Evolutionary conservation across 2,329 filamentous ascomycete species (phyloP).

Genomic region (Diaporthe sp.): DNA sequence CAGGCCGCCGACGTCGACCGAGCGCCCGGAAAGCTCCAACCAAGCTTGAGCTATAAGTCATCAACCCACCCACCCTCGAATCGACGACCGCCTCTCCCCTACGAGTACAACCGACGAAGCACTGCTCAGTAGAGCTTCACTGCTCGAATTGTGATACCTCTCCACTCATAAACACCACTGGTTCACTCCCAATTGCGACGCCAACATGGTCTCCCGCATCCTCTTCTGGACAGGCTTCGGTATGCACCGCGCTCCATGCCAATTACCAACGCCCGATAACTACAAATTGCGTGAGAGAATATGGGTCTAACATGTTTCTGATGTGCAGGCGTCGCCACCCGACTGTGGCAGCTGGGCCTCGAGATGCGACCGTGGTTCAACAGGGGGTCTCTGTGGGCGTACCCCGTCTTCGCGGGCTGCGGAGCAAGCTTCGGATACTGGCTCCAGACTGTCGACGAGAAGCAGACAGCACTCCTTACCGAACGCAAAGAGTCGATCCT

Average conservation of each 20-base stretch:
- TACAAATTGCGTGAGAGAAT: not conserved
- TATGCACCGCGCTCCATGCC: slow-evolving; percentile 62
- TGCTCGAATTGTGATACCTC: slow-evolving; percentile 16
- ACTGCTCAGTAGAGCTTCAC: slow-evolving; percentile 36
- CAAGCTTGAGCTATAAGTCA: slow-evolving; percentile 33
- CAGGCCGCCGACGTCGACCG: slow-evolving; percentile 38
- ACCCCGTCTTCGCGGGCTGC: slow-evolving; percentile 87
- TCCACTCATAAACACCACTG: slow-evolving; percentile 34
- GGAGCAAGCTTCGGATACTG: slow-evolving; percentile 97
- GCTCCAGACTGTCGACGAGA: slow-evolving; percentile 89
- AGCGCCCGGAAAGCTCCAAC: slow-evolving; percentile 35
- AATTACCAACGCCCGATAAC: not conserved
- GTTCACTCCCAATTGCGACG: slow-evolving; percentile 24
- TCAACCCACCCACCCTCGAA: slow-evolving; percentile 25
- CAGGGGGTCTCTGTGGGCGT: slow-evolving; percentile 87
- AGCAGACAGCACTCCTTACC: slow-evolving; percentile 81
- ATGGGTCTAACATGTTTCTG: slow-evolving; percentile 3
- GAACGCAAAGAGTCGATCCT: slow-evolving; percentile 85
- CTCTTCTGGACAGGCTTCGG: slow-evolving; percentile 94
- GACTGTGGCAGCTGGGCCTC: slow-evolving; percentile 97
- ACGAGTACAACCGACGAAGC: slow-evolving; percentile 30
- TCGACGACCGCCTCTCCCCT: not conserved
- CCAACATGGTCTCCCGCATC: slow-evolving; percentile 73
- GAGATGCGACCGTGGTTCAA: slow-evolving; percentile 97
- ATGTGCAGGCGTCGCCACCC: slow-evolving; percentile 83